phyloP scores from a whole-genome alignment of 1,139 yeast genomes.

The Kodamaea sp. region DNA sequence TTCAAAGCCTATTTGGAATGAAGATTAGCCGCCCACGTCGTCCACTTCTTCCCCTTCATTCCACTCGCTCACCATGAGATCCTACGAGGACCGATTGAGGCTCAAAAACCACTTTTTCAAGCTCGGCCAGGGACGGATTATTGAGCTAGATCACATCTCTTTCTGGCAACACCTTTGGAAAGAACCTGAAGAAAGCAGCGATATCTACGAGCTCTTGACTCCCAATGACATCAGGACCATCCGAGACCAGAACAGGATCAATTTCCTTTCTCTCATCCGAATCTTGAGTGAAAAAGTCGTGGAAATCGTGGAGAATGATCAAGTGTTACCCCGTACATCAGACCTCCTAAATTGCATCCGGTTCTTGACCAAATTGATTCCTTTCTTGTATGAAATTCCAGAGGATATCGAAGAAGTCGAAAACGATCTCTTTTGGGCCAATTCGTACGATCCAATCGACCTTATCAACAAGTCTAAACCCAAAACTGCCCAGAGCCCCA shows the following conservation, averaged over 20 bases:
- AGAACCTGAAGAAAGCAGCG: conserved; percentile 39
- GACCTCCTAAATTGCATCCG: conserved; percentile 61
- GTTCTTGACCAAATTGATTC: conserved; percentile 64
- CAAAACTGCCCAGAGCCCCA: not conserved
- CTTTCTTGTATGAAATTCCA: conserved; percentile 61
- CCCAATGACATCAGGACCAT: conserved; percentile 60
- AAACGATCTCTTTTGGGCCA: conserved; percentile 36
- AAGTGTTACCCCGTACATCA: conserved; percentile 1
- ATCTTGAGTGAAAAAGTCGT: conserved; percentile 36
- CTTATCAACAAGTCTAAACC: conserved; percentile 12
- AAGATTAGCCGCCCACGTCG: not conserved
- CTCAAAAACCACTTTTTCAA: conserved; percentile 63
- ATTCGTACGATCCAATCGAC: conserved; percentile 26
- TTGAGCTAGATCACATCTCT: conserved; percentile 41
- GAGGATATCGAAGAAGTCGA: conserved; percentile 39
- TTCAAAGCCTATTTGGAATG: too few species aligned
- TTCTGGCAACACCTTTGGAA: conserved; percentile 54
- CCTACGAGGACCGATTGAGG: conserved; percentile 64
- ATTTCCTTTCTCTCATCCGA: conserved; percentile 55
- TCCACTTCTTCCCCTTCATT: not conserved
- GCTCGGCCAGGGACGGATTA: conserved; percentile 57
- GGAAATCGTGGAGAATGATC: conserved; percentile 11
- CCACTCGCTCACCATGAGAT: conserved; percentile 51
- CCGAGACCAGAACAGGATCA: conserved; percentile 56
- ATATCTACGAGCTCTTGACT: conserved; percentile 48